A percentile compares a stretch with the other conserved stretches of the same genome.
Conservation (phyloP, 306 rosid species). For the Spatholobus suberectus region DNA sequence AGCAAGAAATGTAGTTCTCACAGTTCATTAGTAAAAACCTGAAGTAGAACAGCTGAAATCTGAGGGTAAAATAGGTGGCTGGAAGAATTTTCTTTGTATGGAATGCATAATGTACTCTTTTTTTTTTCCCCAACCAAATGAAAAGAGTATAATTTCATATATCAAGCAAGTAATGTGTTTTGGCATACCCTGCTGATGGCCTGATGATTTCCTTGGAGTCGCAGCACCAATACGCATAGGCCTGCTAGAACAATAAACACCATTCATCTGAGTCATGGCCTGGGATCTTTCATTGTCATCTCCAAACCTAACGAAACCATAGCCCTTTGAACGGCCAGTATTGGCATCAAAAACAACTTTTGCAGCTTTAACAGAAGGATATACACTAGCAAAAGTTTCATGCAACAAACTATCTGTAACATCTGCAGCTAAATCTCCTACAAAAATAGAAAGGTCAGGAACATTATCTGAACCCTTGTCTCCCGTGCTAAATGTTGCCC, state of each 20-base stretch:
- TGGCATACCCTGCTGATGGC: slow-evolving; percentile 76
- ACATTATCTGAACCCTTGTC: slow-evolving; percentile 89
- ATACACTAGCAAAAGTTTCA: slow-evolving; percentile 82
- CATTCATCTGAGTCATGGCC: slow-evolving; percentile 95
- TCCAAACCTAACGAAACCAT: slow-evolving; percentile 97
- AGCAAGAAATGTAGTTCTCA: slow-evolving; percentile 10
- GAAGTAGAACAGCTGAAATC: slow-evolving; percentile 20
- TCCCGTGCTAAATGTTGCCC: slow-evolving; percentile 96
- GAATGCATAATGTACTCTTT: background rate
- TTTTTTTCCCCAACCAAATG: background rate
- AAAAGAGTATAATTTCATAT: slow-evolving; percentile 23
- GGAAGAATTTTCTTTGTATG: slow-evolving; percentile 18
- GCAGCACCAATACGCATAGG: slow-evolving; percentile 99
- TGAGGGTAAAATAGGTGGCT: background rate
- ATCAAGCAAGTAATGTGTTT: slow-evolving; percentile 30
- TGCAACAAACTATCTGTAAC: slow-evolving; percentile 86
- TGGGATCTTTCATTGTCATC: slow-evolving; percentile 91
- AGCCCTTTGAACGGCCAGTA: slow-evolving; percentile 99
- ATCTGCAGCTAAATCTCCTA: slow-evolving; percentile 99
- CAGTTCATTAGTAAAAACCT: slow-evolving; percentile 18
- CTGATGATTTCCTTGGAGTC: slow-evolving; percentile 96
- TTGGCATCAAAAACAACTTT: slow-evolving; percentile 97
- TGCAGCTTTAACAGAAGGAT: slow-evolving; percentile 94
- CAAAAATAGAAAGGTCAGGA: slow-evolving; percentile 98
- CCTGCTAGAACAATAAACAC: slow-evolving; percentile 92